Base-by-base conservation (phyloP, 352 stramenopile species). In the Pythium coloratum region DNA sequence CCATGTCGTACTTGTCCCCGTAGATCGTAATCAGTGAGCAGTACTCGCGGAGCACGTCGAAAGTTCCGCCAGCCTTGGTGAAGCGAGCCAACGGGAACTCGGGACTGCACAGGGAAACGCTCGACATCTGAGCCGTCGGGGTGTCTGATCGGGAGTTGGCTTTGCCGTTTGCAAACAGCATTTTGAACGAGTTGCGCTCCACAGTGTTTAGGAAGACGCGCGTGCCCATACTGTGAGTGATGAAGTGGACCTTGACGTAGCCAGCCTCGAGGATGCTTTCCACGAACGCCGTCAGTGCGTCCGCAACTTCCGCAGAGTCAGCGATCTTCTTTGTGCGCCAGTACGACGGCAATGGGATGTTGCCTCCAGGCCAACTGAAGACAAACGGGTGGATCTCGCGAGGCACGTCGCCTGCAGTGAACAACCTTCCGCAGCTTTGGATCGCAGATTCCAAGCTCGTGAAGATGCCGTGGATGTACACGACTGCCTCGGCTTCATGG, bases 331-430 rank as follows among this genome's bases (percentile, higher is more conserved):
- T 59, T 32, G 38, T 58, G 2, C 26, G 14, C 61, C 61, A 67
- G 51, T 67, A 67, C 0, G 24, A 55, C 18, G 42, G 36, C 8
- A 67, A 8, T 1, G 61, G 61, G 9, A 56, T 32, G 32, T 56
- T 80, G 30, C 81, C 83, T n/a, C 74, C 85, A 0, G 83, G 81
- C 83, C 83, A 91, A 59, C 79, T 90, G 49, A 91, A 91, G 3
- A 90, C 71, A 53, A 84, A 91, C 20, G 83, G 83, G 30, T 91
- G 81, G 59, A 91, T 84, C 33, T 80, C 76, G 1, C 73, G 76
- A 2, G 83, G 83, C 33, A 91, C 89, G 36, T 89, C 78, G 2
- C 83, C 83, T 12, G 87, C 70, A 0, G 81, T 69, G 9, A 91
- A 53, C 14, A 91, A 69, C 64, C 90, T 77, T 0, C 76, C 83